Evolutionary conservation across 169 alveolate species (phyloP).

Genomic region (Cyclospora cayetanensis): DNA sequence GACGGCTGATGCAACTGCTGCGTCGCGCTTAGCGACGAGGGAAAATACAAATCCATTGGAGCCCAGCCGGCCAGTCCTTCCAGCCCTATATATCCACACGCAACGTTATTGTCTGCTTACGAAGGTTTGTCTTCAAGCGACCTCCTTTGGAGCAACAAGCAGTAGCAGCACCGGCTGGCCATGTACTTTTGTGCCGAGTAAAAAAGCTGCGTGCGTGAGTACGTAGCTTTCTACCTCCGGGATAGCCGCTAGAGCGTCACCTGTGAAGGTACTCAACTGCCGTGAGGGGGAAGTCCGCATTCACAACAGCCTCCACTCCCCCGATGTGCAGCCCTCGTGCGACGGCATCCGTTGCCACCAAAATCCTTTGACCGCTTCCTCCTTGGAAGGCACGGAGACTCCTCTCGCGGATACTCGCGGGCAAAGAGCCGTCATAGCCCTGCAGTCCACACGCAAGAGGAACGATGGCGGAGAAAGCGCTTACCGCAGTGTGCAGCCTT

Average conservation of each 20-base stretch:
- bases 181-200: too few species aligned
- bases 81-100: conserved; percentile 87
- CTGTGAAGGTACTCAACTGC: conserved; percentile 61
- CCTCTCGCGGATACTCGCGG: conserved; percentile 43
- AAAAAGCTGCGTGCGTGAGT: too few species aligned
- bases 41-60: conserved; percentile 83
- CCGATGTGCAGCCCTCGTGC: conserved; percentile 57
- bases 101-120: too few species aligned
- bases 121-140: too few species aligned
- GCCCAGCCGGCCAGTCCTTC: conserved; percentile 93
- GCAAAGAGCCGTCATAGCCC: conserved; percentile 63
- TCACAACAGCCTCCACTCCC: conserved; percentile 53
- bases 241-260: too few species aligned
- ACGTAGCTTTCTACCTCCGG: too few species aligned
- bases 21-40: conserved; percentile 41
- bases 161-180: too few species aligned
- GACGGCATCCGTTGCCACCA: conserved; percentile 57
- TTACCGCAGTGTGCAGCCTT: too few species aligned
- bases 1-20: conserved; percentile 49
- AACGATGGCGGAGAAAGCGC: too few species aligned
- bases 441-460: background rate
- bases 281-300: conserved; percentile 53
- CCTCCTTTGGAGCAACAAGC: too few species aligned
- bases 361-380: conserved; percentile 50
- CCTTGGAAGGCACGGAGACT: conserved; percentile 14